Evolutionary conservation across 2,329 filamentous ascomycete species (phyloP), one percentile per base, ranked within the genome.

Genomic region (Hymenotorrendiella dingleyae): DNA sequence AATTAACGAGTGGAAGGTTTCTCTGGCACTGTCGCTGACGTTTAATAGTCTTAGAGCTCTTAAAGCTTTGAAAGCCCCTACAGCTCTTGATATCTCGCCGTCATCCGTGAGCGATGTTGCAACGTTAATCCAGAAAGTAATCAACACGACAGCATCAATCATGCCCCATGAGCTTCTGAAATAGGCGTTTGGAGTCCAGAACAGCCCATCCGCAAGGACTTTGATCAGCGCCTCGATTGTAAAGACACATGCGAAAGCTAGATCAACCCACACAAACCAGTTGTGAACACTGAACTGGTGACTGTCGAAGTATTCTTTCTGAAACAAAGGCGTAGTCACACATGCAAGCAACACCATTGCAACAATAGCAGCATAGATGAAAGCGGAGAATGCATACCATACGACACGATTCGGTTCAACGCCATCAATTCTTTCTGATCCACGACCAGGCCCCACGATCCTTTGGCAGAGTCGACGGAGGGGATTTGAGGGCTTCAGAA

Each of bases 271-370:
- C 5, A 94, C 85, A 60, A 96, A 97, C 93, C 94, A 98, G 58
- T 91, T 93, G 45, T 72, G 73, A 34, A 77, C 68, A 45, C 71
- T 80, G 58, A 79, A 80, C 1, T 64, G 59, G 45, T 73, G 64
- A 32, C 80, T 69, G 40, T 76, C 63, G 55, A 90, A 91, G 59
- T 96, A 94, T 54, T 89, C 75, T 61, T 85, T 88, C 61, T 98
- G 93, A 61, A 94, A 98, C 12, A 98, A 70, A 0, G 93, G 93
- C 1, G 93, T 98, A 1, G 90, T 95, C 38, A 97, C 74, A 59
- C 91, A 98, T 22, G 93, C 93, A 39, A 98, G 75, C 33, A 96
- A 67, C n/a, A 98, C 93, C 94, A 98, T 98, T 38, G 88, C 86
- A 30, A 97, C 86, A 49, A 98, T 96, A 11, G 87, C 85, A 19